Conservation (phyloP, 257 asterid genomes). For the Nicotiana benthamiana region DNA sequence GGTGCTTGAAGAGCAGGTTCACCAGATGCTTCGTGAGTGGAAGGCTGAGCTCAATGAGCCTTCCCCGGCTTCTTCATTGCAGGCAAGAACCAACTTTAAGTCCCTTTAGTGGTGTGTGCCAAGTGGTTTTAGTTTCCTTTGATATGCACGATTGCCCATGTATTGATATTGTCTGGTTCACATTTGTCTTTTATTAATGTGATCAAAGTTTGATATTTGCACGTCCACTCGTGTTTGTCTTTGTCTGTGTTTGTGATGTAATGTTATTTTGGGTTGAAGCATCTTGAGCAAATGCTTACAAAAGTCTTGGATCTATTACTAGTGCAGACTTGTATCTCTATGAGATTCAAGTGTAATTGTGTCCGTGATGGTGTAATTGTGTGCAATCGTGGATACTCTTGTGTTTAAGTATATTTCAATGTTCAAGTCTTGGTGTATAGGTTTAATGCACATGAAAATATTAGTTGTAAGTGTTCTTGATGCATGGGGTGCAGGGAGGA, state of each 20-base stretch:
- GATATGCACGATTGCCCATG: neutral
- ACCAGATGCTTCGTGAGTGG: conserved; percentile 98
- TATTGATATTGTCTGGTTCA: neutral
- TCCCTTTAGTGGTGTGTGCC: neutral
- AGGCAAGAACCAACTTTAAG: conserved; percentile 30
- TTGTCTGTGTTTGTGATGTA: neutral
- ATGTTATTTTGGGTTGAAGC: neutral
- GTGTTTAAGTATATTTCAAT: neutral
- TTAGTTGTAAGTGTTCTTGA: conserved; percentile 9
- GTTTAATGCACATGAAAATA: neutral
- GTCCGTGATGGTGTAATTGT: neutral
- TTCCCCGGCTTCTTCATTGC: conserved; percentile 95
- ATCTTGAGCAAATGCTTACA: neutral
- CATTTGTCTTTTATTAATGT: neutral
- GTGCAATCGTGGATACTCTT: neutral
- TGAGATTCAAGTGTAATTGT: neutral
- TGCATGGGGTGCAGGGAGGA: conserved; percentile 53
- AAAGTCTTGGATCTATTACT: neutral
- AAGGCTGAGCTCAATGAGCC: conserved; percentile 86
- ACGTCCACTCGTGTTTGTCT: neutral
- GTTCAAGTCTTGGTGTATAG: neutral
- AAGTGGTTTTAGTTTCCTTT: neutral
- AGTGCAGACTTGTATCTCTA: neutral
- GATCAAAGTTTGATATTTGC: neutral
- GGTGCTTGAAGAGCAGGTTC: conserved; percentile 92